phyloP scores from a whole-genome alignment of 2,329 filamentous ascomycete species.

The Trichoderma polysporum region DNA sequence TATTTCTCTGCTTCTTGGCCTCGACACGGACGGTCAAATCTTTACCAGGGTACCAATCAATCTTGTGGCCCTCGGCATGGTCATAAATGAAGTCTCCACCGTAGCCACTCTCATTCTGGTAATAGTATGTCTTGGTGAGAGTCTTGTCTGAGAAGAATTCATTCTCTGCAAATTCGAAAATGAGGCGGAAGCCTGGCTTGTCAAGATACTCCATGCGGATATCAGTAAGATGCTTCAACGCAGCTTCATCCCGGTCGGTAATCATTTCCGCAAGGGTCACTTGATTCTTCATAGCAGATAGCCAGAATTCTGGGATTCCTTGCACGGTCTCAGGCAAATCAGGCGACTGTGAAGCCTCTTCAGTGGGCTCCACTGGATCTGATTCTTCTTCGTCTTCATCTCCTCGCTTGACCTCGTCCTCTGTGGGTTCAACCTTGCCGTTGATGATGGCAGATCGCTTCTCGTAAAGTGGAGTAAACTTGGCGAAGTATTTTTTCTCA shows the following conservation, averaged over 20 bases:
- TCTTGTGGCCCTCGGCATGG: conserved; percentile 96
- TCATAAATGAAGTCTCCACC: conserved; percentile 99
- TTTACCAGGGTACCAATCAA: conserved; percentile 91
- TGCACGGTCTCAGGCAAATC: conserved; percentile 57
- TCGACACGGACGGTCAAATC: conserved; percentile 93
- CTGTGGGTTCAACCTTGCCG: conserved; percentile 78
- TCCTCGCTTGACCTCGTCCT: conserved; percentile 82
- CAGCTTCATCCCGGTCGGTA: conserved; percentile 93
- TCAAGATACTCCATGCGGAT: conserved; percentile 99
- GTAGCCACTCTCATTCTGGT: conserved; percentile 98
- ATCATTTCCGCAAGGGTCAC: conserved; percentile 97
- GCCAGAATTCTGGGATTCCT: conserved; percentile 98
- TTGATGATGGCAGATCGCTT: conserved; percentile 93
- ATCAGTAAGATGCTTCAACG: conserved; percentile 84
- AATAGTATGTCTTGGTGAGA: conserved; percentile 97
- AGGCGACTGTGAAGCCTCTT: conserved; percentile 55
- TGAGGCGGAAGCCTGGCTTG: conserved; percentile 94
- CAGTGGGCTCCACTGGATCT: conserved; percentile 66
- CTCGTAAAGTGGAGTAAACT: conserved; percentile 96
- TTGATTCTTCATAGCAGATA: conserved; percentile 99
- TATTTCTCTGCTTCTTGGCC: conserved; percentile 99
- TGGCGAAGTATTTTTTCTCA: conserved; percentile 99
- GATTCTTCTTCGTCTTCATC: conserved; percentile 72
- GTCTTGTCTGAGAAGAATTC: conserved; percentile 97
- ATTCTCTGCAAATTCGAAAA: conserved; percentile 95